Evolutionary conservation across 139 green algal species (phyloP), one percentile per base, ranked within the genome.

Genomic region (Asterochloris sp.): DNA sequence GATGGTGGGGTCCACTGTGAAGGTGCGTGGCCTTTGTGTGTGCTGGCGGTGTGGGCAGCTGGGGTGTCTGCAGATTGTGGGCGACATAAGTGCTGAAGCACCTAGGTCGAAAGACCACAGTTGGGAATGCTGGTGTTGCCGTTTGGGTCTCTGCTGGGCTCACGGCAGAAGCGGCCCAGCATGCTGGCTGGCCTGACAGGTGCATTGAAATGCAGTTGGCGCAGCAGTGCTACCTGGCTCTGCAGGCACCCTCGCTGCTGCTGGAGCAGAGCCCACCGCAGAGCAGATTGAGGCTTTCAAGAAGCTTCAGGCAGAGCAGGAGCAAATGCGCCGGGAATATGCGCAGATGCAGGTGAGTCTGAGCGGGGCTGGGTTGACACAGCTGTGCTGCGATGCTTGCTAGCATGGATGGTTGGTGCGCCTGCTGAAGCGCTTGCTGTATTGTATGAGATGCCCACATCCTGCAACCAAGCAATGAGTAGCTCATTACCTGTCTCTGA

Each of bases 311-410:
- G 62, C 67, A 62, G 86, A 92, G 74, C 87, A 91, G 80, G 82
- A 78, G 15, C 83, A 85, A 47, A 68, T 92, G n/a, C 86, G 86
- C 74, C 80, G 76, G 13, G 88, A 92, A 84, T 92, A 92, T n/a
- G 82, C 75, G n/a, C 73, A 76, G n/a, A 91, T 92, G 89, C 82
- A 91, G 80, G 82, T 85, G 66, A 73, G 26, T 63, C 10, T 74
- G n/a, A 12, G 10, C 38, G 38, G 12, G 47, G 29, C 23, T n/a
- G 19, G 63, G 74, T 79, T 23, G 21, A 62, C 24, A 19, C 29
- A 54, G 9, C 16, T 66, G 47, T 66, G 14, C 17, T 67, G 63
- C 28, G 26, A 62, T 79, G 29, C 9, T 67, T 12, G 23, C 24
- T 76, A 6, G 26, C 2, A 1, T 24, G 23, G 69, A 6, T 76